Evolutionary conservation across 2,329 filamentous ascomycete genomes (phyloP).

Genomic region (Dactylonectria estremocensis): DNA sequence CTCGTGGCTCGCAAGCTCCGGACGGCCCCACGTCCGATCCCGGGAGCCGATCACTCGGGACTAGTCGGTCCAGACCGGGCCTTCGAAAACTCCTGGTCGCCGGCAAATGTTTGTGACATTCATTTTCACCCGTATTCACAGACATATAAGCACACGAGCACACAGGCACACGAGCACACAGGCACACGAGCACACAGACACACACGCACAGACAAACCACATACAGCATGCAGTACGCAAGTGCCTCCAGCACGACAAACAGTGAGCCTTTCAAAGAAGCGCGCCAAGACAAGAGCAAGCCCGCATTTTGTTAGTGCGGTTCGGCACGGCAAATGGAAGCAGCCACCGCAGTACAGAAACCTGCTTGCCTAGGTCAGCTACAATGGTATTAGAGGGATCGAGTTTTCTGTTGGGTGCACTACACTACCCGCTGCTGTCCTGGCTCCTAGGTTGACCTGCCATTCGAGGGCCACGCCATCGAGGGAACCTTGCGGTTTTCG

Average conservation of each 20-base stretch:
- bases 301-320: neutral
- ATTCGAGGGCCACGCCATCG: neutral
- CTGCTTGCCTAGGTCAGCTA: neutral
- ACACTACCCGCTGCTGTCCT: neutral
- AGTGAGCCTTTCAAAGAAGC: neutral
- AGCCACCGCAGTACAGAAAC: neutral
- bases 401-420: neutral
- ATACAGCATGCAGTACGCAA: too few species aligned
- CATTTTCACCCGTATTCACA: too few species aligned
- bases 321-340: neutral
- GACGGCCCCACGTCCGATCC: slow-evolving; percentile 12
- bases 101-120: neutral
- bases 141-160: too few species aligned
- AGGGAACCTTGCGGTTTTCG: neutral
- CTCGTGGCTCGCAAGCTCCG: slow-evolving; percentile 24
- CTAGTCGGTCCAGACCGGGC: slow-evolving; percentile 2
- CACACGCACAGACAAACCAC: too few species aligned
- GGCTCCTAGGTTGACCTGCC: neutral
- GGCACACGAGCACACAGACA: too few species aligned
- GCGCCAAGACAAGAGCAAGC: neutral
- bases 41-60: slow-evolving; percentile 16
- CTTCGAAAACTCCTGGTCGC: neutral
- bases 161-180: too few species aligned
- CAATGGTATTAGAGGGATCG: neutral
- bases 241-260: too few species aligned